A percentile compares a stretch with the other conserved stretches of the same genome.
These are phyloP conservation scores for Globisporangium heterothallicum DNA, from an alignment of 352 stramenopile species.

Conservation along the genomic window DNA sequence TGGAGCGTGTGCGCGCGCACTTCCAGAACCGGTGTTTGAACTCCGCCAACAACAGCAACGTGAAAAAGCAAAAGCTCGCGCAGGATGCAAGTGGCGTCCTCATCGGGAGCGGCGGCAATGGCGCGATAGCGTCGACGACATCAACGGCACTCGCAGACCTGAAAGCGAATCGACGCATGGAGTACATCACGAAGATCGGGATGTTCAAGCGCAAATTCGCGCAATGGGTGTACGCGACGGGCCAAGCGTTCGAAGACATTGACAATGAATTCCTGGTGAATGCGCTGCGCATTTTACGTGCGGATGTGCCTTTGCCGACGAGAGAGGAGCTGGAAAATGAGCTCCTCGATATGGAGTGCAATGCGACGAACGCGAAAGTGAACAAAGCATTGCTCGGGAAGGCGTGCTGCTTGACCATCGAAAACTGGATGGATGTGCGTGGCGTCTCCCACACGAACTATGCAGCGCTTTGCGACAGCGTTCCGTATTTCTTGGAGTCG, in stretches of 20 bases:
- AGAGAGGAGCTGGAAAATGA: slow-evolving; percentile 62
- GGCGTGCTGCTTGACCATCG: slow-evolving; percentile 49
- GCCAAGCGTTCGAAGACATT: slow-evolving; percentile 38
- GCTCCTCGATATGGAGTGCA: slow-evolving; percentile 49
- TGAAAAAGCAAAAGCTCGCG: slow-evolving; percentile 1
- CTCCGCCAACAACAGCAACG: neutral
- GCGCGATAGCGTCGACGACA: neutral
- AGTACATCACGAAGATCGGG: slow-evolving; percentile 41
- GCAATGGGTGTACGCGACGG: slow-evolving; percentile 59
- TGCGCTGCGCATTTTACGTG: slow-evolving; percentile 36
- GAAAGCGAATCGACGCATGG: slow-evolving; percentile 8
- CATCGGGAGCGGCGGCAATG: slow-evolving; percentile 3
- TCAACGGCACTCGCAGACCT: slow-evolving; percentile 3
- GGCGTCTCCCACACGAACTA: slow-evolving; percentile 43
- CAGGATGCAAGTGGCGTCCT: too few species aligned
- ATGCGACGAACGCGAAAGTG: slow-evolving; percentile 36
- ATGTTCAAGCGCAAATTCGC: slow-evolving; percentile 62
- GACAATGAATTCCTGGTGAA: slow-evolving; percentile 38
- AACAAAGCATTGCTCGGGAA: slow-evolving; percentile 38
- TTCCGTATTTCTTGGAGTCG: slow-evolving; percentile 43
- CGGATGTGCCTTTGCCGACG: slow-evolving; percentile 33
- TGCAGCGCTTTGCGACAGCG: slow-evolving; percentile 29
- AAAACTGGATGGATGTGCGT: slow-evolving; percentile 40
- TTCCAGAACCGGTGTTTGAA: slow-evolving; percentile 57
- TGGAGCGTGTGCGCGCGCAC: slow-evolving; percentile 64